phyloP scores from a whole-genome alignment of 768 basidiomycete species.

The Trametes cingulata region DNA sequence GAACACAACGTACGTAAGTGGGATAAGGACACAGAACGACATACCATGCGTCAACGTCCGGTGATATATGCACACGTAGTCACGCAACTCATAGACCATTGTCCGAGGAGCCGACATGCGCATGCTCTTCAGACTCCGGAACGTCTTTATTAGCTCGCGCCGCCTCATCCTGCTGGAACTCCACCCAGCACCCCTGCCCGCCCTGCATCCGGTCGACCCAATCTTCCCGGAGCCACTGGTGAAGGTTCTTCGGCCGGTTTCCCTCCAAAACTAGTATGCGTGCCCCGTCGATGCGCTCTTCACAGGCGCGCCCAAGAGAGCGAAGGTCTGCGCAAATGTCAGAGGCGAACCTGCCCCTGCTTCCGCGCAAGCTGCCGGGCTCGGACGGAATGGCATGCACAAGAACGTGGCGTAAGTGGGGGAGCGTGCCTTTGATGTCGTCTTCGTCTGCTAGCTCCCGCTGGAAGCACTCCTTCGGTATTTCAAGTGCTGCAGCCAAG shows the following conservation, averaged over 20 bases:
- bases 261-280: neutral
- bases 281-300: neutral
- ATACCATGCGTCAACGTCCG: too few species aligned
- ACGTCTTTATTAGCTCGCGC: neutral
- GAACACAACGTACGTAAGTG: too few species aligned
- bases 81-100: too few species aligned
- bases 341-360: too few species aligned
- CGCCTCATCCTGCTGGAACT: neutral
- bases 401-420: neutral
- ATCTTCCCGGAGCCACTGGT: neutral
- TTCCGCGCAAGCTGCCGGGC: neutral
- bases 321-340: neutral
- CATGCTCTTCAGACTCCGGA: neutral
- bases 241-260: neutral
- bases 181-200: neutral
- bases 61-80: too few species aligned
- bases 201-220: neutral
- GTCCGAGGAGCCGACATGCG: too few species aligned
- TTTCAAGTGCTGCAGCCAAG: neutral
- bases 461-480: neutral
- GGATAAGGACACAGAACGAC: too few species aligned
- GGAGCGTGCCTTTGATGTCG: neutral
- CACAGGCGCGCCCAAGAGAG: neutral
- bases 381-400: neutral
- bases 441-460: neutral